Evolutionary conservation across 2,329 filamentous ascomycete genomes (phyloP).

Genomic region (Mycosphaerelloides madeirae): DNA sequence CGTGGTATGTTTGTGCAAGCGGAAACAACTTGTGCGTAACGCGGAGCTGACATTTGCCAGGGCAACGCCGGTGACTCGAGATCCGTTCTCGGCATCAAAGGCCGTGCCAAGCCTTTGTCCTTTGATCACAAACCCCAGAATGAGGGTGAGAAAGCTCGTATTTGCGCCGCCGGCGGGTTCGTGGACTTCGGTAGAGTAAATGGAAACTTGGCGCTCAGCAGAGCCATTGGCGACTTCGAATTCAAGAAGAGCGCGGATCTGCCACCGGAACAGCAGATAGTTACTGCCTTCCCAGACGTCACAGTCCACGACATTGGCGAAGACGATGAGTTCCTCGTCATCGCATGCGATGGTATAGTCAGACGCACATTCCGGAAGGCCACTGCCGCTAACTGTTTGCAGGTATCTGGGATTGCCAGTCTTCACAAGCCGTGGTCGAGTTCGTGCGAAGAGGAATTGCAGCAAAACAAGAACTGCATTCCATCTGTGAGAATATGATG

Average conservation of each 20-base stretch:
- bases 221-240: slow-evolving; percentile 97
- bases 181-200: slow-evolving; percentile 98
- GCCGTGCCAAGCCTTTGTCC: slow-evolving; percentile 93
- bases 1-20: slow-evolving; percentile 62
- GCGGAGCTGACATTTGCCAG: slow-evolving; percentile 45
- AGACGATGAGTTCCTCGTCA: slow-evolving; percentile 91
- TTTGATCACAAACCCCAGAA: slow-evolving; percentile 99
- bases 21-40: not conserved
- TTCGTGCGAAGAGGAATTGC: slow-evolving; percentile 95
- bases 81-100: slow-evolving; percentile 92
- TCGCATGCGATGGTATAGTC: slow-evolving; percentile 81
- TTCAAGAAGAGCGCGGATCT: slow-evolving; percentile 99
- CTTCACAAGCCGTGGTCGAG: slow-evolving; percentile 93
- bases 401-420: slow-evolving; percentile 99
- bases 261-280: slow-evolving; percentile 96
- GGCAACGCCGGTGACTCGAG: slow-evolving; percentile 96
- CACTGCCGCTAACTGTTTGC: slow-evolving; percentile 17
- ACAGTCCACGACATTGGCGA: slow-evolving; percentile 83
- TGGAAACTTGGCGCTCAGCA: slow-evolving; percentile 91
- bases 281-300: slow-evolving; percentile 94
- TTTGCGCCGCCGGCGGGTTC: slow-evolving; percentile 91
- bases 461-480: slow-evolving; percentile 87
- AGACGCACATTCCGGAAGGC: not conserved
- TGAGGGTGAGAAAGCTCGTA: slow-evolving; percentile 93
- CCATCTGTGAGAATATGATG: slow-evolving; percentile 99